Evolutionary conservation across 345 rosid genomes (phyloP), one percentile per base, ranked within the genome.

Genomic region (Melaleuca alternifolia): DNA sequence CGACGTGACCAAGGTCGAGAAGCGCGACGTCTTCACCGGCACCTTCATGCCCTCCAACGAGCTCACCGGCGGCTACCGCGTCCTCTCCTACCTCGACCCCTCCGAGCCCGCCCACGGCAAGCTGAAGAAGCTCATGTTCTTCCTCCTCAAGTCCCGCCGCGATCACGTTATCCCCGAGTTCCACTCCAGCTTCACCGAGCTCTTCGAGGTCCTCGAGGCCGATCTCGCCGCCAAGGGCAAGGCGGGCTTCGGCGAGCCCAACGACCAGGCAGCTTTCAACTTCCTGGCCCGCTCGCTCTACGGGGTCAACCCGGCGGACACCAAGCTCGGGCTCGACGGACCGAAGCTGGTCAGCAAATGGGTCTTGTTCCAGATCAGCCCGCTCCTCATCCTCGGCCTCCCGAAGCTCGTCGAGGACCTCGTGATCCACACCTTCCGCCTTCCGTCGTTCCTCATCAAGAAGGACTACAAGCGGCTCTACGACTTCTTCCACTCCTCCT

Each of bases 51-150:
- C 99, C 18, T 97, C 99, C 18, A 87, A 91, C 0, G 93, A 94
- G 6, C 95, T 97, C 84, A 97, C 99, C 54, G 99, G 99, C 11
- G 97, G 99, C 3, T 96, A 95, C 89, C 90, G 99, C 4, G 84
- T 94, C 51, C 90, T 97, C 23, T 92, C 99, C 5, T 97, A 95
- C 75, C 97, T 97, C 46, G 99, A 96, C 51, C 96, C 99, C 0
- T 92, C 98, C 2, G 99, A 97, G 88, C 95, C 96, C 1, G 92
- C 88, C 23, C 99, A 97, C 86, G 91, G 89, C 23, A 94, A 93
- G 87, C 94, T 97, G 87, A 97, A 97, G 86, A 87, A 91, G 20
- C 89, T 97, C 24, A 11, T 97, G 62, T 97, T 96, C 91, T 87
- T 90, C 57, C 94, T 93, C 20, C 92, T 97, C 50, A 94, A 93